These are phyloP conservation scores for Phanerodontia chrysosporium DNA, from an alignment of 768 basidiomycete genomes.

Conservation along the genomic window DNA sequence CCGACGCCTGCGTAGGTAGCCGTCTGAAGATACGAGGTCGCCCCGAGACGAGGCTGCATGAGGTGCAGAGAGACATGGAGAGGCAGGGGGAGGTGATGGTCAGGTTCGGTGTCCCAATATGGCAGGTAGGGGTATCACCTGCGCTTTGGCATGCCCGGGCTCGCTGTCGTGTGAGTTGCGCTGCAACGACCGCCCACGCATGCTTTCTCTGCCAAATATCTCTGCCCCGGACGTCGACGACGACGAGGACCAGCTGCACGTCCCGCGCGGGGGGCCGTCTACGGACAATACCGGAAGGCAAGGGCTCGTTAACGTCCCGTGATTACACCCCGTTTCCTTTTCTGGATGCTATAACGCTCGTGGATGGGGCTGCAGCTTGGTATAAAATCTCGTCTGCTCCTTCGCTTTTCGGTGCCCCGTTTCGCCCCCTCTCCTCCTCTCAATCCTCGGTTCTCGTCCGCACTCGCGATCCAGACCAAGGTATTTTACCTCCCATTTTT, in stretches of 20 bases:
- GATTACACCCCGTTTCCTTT: slow-evolving; percentile 12
- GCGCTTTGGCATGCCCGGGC: neutral
- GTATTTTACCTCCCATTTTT: neutral
- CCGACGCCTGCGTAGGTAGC: too few relatives aligned
- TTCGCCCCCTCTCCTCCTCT: slow-evolving; percentile 4
- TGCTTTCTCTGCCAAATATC: neutral
- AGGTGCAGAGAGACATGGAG: too few relatives aligned
- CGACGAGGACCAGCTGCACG: neutral
- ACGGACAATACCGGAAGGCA: slow-evolving; percentile 18
- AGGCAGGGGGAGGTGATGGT: neutral
- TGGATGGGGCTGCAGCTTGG: slow-evolving; percentile 13
- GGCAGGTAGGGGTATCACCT: neutral
- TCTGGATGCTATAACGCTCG: slow-evolving; percentile 8
- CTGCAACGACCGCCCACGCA: neutral
- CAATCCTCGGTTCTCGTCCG: neutral
- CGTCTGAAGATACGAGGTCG: neutral
- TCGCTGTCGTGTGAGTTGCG: neutral
- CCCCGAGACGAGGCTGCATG: too few relatives aligned
- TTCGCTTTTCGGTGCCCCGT: slow-evolving; percentile 5
- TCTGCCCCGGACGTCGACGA: neutral
- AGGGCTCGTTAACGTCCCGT: slow-evolving; percentile 6
- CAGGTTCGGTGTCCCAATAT: neutral
- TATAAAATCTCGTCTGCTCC: slow-evolving; percentile 16
- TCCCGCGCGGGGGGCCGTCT: slow-evolving; percentile 19
- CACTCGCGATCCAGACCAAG: neutral